Base-by-base conservation (phyloP, 345 rosid species). In the Arabidopsis suecica region DNA sequence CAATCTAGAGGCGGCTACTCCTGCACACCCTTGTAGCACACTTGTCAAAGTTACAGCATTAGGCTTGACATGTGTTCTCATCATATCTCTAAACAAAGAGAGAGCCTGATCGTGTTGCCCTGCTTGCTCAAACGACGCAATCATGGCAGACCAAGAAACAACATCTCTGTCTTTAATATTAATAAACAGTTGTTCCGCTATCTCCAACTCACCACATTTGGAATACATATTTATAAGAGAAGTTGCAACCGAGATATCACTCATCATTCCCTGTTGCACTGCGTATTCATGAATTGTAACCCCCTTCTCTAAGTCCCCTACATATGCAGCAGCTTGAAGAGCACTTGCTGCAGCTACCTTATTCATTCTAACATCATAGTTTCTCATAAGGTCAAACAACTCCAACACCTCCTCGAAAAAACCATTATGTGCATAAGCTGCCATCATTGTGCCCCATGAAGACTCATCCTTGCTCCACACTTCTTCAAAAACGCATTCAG, bases 141-240 rank as follows among this genome's bases (percentile, higher is more conserved):
- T 84, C 65, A 84, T 77, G 11, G 89, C 85, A 79, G 91, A 87
- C 89, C 91, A 88, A 72, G 87, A 72, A 80, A 88, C 74, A 5
- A 83, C 57, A 72, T 88, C 93, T 76, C 71, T 80, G 37, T 25
- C 81, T 36, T 58, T 77, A 56, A 77, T 70, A 61, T 67, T 73
- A 12, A 25, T 16, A 77, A 88, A 83, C 37, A 87, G 47, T 25
- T 79, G 23, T 73, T 72, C 74, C 6, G 89, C 86, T 16, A 33
- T 77, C 62, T 77, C 84, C 47, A 80, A 18, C 22, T 78, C 85
- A 62, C 86, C 83, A 71, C 86, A 88, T 61, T 84, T 88, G 25
- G 84, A 80, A 73, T 88, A 85, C 93, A 87, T 88, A 59, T 61
- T 83, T 49, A 87, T 74, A 32, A 85, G 47, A 71, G 86, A 73